Percentiles rank a stretch among this genome's conserved stretches.
Evolutionary conservation across 2,329 filamentous ascomycete genomes (phyloP).

Genomic region (Neonectria hederae): DNA sequence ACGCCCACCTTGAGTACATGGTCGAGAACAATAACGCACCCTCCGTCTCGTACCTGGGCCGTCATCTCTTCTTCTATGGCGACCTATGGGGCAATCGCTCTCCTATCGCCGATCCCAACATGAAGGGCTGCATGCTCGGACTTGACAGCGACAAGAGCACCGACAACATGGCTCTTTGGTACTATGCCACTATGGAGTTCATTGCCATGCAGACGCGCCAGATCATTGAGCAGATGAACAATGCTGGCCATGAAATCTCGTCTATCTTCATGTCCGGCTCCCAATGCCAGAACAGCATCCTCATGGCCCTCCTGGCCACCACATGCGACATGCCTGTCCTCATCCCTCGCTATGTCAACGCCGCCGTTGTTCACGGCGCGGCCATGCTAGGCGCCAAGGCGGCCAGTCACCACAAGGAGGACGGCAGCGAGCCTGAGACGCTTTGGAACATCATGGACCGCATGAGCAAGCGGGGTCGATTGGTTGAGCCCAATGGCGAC

Average conservation of each 20-base stretch:
- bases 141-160: conserved; percentile 87
- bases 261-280: conserved; percentile 99
- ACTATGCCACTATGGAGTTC: conserved; percentile 97
- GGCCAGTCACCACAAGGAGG: conserved; percentile 78
- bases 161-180: conserved; percentile 88
- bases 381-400: conserved; percentile 98
- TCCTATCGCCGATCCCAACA: conserved; percentile 89
- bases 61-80: conserved; percentile 98
- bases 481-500: conserved; percentile 79
- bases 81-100: conserved; percentile 97
- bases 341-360: conserved; percentile 92
- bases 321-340: conserved; percentile 92
- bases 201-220: conserved; percentile 97
- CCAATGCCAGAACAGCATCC: conserved; percentile 93
- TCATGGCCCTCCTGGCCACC: conserved; percentile 92
- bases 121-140: conserved; percentile 90
- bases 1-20: conserved; percentile 84
- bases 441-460: conserved; percentile 98
- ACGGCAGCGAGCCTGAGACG: conserved; percentile 77
- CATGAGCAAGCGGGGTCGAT: conserved; percentile 92
- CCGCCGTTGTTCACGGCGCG: conserved; percentile 96
- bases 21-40: conserved; percentile 75
- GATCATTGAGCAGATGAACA: conserved; percentile 95
- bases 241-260: conserved; percentile 83
- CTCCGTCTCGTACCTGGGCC: conserved; percentile 82